These are phyloP conservation scores for Cryomyces minteri DNA, from an alignment of 495 filamentous ascomycete species.

Conservation along the genomic window DNA sequence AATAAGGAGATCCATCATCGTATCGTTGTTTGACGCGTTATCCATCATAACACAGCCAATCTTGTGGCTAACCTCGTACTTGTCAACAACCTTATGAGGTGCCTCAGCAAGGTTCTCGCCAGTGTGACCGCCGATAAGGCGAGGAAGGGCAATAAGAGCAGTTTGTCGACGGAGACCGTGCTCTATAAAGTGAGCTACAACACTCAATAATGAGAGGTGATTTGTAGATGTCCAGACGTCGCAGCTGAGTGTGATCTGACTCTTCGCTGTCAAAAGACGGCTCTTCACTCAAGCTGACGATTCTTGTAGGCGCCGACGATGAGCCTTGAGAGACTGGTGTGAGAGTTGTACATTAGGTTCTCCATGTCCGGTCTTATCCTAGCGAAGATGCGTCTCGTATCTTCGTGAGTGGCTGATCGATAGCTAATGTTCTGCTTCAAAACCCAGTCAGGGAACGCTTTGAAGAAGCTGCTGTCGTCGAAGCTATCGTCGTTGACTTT, in stretches of 20 bases:
- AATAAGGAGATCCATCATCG: too few species aligned
- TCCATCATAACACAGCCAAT: neutral
- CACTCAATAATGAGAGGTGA: neutral
- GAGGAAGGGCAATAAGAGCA: too few species aligned
- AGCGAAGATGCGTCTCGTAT: neutral
- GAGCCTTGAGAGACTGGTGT: neutral
- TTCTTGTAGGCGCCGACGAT: neutral
- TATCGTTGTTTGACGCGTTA: neutral
- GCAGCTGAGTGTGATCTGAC: neutral
- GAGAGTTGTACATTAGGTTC: neutral
- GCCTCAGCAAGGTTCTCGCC: constrained; percentile 1
- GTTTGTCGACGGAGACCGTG: neutral
- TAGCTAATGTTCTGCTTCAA: neutral
- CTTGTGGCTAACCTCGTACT: neutral
- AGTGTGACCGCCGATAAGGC: neutral
- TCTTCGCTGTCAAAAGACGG: neutral
- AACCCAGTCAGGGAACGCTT: neutral
- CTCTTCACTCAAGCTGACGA: neutral
- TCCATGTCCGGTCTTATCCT: neutral
- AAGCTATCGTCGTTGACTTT: neutral
- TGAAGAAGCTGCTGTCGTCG: neutral
- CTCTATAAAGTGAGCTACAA: constrained; percentile 2
- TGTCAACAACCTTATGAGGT: neutral
- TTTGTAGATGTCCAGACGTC: constrained; percentile 6
- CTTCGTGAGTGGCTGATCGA: neutral